A percentile compares a stretch with the other conserved stretches of the same genome.
These are phyloP conservation scores for Allantophomopsis cytisporea DNA, from an alignment of 2,329 filamentous ascomycete species.

Conservation along the genomic window DNA sequence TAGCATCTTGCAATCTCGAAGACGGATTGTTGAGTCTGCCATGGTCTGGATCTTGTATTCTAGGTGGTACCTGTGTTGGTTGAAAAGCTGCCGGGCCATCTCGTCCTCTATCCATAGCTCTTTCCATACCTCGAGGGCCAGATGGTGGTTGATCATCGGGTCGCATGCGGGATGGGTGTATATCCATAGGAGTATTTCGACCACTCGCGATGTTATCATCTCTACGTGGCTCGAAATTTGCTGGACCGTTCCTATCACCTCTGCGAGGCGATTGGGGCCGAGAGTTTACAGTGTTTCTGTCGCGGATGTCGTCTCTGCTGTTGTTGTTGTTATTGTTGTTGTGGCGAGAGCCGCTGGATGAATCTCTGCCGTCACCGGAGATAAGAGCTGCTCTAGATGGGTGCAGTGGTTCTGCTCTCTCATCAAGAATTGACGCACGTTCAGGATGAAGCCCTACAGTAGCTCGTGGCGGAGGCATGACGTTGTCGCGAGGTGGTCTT, in stretches of 20 bases:
- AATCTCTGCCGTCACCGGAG: slow-evolving; percentile 10
- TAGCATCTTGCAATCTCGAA: slow-evolving; percentile 38
- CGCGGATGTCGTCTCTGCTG: slow-evolving; percentile 15
- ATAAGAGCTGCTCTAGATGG: slow-evolving; percentile 19
- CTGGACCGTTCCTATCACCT: slow-evolving; percentile 14
- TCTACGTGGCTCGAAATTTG: slow-evolving; percentile 16
- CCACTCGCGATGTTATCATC: slow-evolving; percentile 12
- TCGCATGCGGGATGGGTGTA: slow-evolving; percentile 7
- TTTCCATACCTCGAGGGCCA: slow-evolving; percentile 25
- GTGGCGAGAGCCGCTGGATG: slow-evolving; percentile 14
- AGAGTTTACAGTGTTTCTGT: slow-evolving; percentile 15
- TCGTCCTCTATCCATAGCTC: slow-evolving; percentile 23
- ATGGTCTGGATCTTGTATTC: slow-evolving; percentile 32
- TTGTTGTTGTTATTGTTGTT: slow-evolving; percentile 7
- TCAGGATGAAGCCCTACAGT: slow-evolving; percentile 8
- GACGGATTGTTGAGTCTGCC: slow-evolving; percentile 22
- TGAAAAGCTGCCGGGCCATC: slow-evolving; percentile 24
- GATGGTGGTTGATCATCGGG: slow-evolving; percentile 15
- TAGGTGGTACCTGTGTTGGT: slow-evolving; percentile 18
- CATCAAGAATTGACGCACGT: slow-evolving; percentile 12
- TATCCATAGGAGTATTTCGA: slow-evolving; percentile 6
- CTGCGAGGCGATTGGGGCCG: slow-evolving; percentile 36
- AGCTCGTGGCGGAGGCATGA: slow-evolving; percentile 14
- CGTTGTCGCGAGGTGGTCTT: slow-evolving; percentile 9
- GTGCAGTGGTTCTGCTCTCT: slow-evolving; percentile 18